Evolutionary conservation across 2,329 filamentous ascomycete species (phyloP), one percentile per base, ranked within the genome.

Genomic region (Fusarium humuli): DNA sequence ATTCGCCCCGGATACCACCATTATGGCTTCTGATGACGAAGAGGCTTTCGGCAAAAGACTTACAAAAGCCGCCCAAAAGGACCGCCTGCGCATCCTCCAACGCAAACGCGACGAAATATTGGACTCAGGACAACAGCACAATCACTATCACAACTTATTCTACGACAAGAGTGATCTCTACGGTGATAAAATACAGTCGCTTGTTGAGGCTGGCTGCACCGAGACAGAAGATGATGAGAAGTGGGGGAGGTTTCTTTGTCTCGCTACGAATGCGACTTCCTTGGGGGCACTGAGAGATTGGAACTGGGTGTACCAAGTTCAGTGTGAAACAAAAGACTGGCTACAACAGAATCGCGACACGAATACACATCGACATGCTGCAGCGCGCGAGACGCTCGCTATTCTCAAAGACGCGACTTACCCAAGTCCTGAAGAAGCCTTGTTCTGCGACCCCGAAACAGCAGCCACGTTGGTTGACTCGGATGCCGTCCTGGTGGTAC

Each of bases 341-440:
- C 4, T 52, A 16, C 22, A n/a, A 5, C 30, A 5, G 1, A 25
- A 20, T 20, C 22, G 22, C 0, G 7, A 16, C 1, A 6, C 6
- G 5, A 20, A 27, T 3, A 52, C 48, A 2, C 32, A 40, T 20
- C 22, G 48, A 20, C 6, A 52, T 18, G 3, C 4, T 0, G 32
- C 29, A 23, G 32, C 13, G 22, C 22, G 23, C 32, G 48, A 52
- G 1, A 40, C 7, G 1, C 18, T 52, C 12, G n/a, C 32, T 3
- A 20, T 52, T n/a, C 48, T 52, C 16, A 3, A 27, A 6, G 7
- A 25, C 9, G 48, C 48, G 3, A 40, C 18, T 3, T 14, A 23
- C 12, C 48, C 48, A 14, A 40, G 2, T 13, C 13, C 23, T 2
- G 12, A 40, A 3, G 48, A 52, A 25, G 48, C 48, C 1, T 27